Conservation (phyloP, 768 basidiomycete genomes). For the Leccinum aurantiacum region DNA sequence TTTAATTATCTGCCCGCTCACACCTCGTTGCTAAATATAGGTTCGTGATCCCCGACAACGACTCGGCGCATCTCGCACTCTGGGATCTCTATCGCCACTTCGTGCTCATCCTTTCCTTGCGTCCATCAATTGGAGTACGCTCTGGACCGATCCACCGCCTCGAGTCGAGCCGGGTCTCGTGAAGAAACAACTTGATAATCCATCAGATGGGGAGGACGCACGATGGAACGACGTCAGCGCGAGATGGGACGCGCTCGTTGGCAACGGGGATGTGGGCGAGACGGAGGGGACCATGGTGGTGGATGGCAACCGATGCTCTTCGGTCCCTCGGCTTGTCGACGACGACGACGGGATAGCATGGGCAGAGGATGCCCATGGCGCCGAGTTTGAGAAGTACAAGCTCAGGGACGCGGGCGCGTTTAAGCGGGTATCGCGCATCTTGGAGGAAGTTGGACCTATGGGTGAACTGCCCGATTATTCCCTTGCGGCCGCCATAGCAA, state of each 20-base stretch:
- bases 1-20: background rate
- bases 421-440: conserved; percentile 25
- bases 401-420: conserved; percentile 12
- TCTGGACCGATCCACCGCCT: conserved; percentile 68
- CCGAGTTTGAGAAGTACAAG: conserved; percentile 29
- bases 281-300: conserved; percentile 10
- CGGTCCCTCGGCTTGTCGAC: background rate
- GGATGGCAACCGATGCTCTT: background rate
- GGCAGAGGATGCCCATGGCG: conserved; percentile 47
- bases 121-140: conserved; percentile 54
- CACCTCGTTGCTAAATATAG: conserved; percentile 36
- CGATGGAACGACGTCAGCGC: conserved; percentile 55
- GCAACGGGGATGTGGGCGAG: conserved; percentile 23
- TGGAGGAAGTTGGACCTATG: conserved; percentile 44
- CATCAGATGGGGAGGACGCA: conserved; percentile 27
- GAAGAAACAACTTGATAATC: conserved; percentile 35
- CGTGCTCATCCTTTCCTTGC: conserved; percentile 64
- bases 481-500: background rate
- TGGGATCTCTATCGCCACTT: conserved; percentile 44
- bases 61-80: conserved; percentile 51
- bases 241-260: conserved; percentile 52
- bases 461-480: conserved; percentile 41
- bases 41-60: conserved; percentile 58
- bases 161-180: conserved; percentile 57
- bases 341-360: conserved; percentile 48